Base-by-base conservation (phyloP, 805 yeast species). In the Tetrapisispora pingtungensis region DNA sequence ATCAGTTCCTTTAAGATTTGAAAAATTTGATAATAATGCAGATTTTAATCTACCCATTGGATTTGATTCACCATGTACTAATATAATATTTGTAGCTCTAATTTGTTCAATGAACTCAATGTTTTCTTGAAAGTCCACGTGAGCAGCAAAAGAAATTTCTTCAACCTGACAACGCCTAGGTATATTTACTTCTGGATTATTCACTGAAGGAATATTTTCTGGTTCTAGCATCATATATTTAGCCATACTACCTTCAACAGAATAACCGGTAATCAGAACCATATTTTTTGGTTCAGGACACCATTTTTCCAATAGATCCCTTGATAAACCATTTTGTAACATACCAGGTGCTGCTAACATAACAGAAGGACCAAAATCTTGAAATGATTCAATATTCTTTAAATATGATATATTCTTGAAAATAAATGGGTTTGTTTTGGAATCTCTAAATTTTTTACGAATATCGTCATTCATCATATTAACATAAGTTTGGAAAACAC, bases 141-240 rank as follows among this genome's bases (percentile, higher is more conserved):
- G 99, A 0, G 99, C 99, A n/a, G 98, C 97, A 71, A 93, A 93
- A 1, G 97, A 89, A 4, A 93, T 82, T 63, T 93, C 99, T 51
- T 90, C 97, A 15, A 93, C 81, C 39, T 75, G 77, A 45, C 94
- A 66, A 50, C 97, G 73, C 57, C 98, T 78, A 5, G 97, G 97
- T 34, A 93, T 82, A 47, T 78, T 75, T 17, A 80, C 67, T 48
- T 88, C 96, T 0, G 95, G 85, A 52, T 85, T 86, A n/a, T 72
- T 68, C 20, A 78, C 68, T 0, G 97, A 82, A 1, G 93, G 94
- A 40, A 93, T 86, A n/a, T 86, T 84, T 33, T 78, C 77, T 0
- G 99, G 98, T 55, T 89, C 97, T 22, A 87, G 77, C 50, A 93
- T 69, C 24, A 93, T 69, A 44, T 77, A 84, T 59, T 90, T 93